Percentiles rank a stretch among this genome's conserved stretches.
These are phyloP conservation scores for Solanum hybrid DNA, from an alignment of 305 asterid species.

Conservation along the genomic window DNA sequence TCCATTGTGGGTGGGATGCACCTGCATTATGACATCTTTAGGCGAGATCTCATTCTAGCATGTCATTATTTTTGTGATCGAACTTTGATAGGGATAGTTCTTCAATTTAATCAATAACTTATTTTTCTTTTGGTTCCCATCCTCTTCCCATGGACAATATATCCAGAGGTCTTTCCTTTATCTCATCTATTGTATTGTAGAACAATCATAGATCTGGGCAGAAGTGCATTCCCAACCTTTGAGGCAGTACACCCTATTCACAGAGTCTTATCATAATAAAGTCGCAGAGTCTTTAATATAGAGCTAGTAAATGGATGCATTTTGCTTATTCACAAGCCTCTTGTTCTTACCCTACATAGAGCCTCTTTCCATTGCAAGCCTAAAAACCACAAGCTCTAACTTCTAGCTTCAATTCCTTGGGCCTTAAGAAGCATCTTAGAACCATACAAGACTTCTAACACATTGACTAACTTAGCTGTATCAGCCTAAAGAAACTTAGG, in stretches of 20 bases:
- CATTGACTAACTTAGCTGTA: not conserved
- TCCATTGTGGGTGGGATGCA: constrained; percentile 19
- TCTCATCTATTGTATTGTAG: not conserved
- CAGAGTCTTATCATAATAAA: not conserved
- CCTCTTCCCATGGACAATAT: not conserved
- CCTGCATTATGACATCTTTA: constrained; percentile 18
- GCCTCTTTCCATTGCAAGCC: not conserved
- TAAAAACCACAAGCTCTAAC: not conserved
- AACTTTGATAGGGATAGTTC: not conserved
- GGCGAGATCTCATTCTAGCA: not conserved
- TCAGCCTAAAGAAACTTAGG: not conserved
- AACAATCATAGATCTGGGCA: not conserved
- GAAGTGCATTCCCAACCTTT: not conserved
- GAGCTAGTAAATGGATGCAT: not conserved
- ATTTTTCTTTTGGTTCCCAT: not conserved
- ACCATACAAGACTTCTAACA: not conserved
- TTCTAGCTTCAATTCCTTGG: not conserved
- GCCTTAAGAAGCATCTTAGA: not conserved
- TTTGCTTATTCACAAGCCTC: not conserved
- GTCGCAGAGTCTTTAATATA: not conserved
- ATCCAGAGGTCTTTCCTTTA: not conserved
- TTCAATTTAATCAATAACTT: not conserved
- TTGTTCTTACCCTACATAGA: not conserved
- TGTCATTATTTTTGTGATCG: not conserved
- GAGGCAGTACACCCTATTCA: not conserved